These are phyloP conservation scores for Xylaria longipes DNA, from an alignment of 495 filamentous ascomycete genomes.

Conservation along the genomic window DNA sequence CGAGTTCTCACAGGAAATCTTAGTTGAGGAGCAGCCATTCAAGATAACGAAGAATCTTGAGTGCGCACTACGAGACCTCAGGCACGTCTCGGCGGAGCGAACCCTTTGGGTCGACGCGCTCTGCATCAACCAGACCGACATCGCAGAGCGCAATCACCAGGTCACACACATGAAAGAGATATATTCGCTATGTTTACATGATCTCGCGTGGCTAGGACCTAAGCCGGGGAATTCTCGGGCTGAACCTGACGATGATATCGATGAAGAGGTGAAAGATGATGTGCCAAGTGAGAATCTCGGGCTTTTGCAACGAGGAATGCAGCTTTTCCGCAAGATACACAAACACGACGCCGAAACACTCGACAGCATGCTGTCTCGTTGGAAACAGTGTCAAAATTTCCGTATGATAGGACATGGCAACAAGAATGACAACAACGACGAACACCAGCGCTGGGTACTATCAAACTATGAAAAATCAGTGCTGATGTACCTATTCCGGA, in stretches of 20 bases:
- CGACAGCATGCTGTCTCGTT: background rate
- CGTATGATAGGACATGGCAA: background rate
- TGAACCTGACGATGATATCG: background rate
- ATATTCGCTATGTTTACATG: slow-evolving; percentile 32
- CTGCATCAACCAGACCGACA: slow-evolving; percentile 46
- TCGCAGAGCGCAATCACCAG: slow-evolving; percentile 40
- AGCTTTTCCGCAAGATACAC: slow-evolving; percentile 4
- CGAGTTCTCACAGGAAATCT: background rate
- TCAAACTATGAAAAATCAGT: background rate
- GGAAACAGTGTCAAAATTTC: background rate
- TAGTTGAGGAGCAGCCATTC: slow-evolving; percentile 10
- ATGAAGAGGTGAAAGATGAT: background rate
- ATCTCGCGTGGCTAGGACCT: slow-evolving; percentile 41
- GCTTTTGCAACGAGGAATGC: background rate
- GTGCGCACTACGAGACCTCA: slow-evolving; percentile 34
- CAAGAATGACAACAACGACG: too few species aligned
- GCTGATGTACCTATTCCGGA: background rate
- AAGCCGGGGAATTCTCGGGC: slow-evolving; percentile 15
- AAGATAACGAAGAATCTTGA: slow-evolving; percentile 36
- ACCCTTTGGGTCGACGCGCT: slow-evolving; percentile 44
- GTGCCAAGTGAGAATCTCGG: background rate
- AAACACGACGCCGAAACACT: background rate
- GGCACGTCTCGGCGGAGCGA: slow-evolving; percentile 28
- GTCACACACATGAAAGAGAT: slow-evolving; percentile 42
- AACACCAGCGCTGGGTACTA: background rate